phyloP scores from a whole-genome alignment of 2,329 filamentous ascomycete genomes.

The Bipolaris gigantea region DNA sequence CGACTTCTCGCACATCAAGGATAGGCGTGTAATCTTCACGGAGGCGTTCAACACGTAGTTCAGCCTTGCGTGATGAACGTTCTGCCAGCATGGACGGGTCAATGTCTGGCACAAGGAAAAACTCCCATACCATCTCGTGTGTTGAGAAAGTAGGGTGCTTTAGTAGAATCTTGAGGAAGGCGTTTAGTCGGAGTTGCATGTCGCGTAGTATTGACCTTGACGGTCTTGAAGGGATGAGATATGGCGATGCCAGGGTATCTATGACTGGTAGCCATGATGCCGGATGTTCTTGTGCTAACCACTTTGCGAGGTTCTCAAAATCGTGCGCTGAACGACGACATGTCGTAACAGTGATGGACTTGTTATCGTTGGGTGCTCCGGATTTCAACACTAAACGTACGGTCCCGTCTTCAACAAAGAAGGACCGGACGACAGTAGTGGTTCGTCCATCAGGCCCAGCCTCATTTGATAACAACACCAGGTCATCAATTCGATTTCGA shows the following conservation, averaged over 20 bases:
- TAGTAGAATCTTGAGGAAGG: conserved; percentile 83
- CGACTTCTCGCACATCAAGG: conserved; percentile 78
- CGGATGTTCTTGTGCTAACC: conserved; percentile 85
- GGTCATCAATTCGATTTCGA: conserved; percentile 91
- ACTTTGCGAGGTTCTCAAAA: conserved; percentile 85
- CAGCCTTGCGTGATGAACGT: conserved; percentile 82
- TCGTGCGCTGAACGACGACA: conserved; percentile 84
- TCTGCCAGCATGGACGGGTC: conserved; percentile 88
- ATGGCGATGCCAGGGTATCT: conserved; percentile 77
- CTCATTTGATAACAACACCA: conserved; percentile 72
- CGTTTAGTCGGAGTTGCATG: conserved; percentile 82
- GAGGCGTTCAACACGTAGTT: conserved; percentile 79
- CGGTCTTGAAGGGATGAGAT: conserved; percentile 89
- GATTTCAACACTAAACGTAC: conserved; percentile 93
- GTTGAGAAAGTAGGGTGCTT: conserved; percentile 90
- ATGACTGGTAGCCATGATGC: conserved; percentile 91
- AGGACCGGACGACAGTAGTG: conserved; percentile 90
- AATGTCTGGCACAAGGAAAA: conserved; percentile 94
- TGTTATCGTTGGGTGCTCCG: conserved; percentile 77
- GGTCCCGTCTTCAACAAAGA: conserved; percentile 95
- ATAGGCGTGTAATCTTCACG: conserved; percentile 87
- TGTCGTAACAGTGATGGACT: conserved; percentile 91
- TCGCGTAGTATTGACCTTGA: conserved; percentile 85
- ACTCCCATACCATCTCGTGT: conserved; percentile 98
- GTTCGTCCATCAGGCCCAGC: conserved; percentile 76